These are phyloP conservation scores for Fusarium sp. DNA, from an alignment of 2,329 filamentous ascomycete genomes.

Conservation along the genomic window DNA sequence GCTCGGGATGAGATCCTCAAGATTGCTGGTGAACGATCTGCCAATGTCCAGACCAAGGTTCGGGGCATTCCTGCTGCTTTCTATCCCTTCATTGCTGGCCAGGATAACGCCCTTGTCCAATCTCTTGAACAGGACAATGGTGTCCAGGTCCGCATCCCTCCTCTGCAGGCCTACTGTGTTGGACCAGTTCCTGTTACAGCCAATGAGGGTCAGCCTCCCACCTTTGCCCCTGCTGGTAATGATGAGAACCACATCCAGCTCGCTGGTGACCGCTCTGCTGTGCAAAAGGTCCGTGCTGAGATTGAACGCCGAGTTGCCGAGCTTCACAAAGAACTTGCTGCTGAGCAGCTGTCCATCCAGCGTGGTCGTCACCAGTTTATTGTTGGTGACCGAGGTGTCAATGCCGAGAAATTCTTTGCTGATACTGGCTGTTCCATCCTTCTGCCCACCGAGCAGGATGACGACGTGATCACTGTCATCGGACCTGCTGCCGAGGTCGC, in stretches of 20 bases:
- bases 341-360: slow-evolving; percentile 85
- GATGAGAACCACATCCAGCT: slow-evolving; percentile 84
- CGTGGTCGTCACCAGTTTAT: slow-evolving; percentile 95
- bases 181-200: slow-evolving; percentile 75
- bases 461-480: slow-evolving; percentile 86
- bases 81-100: slow-evolving; percentile 93
- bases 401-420: slow-evolving; percentile 86
- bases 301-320: slow-evolving; percentile 84
- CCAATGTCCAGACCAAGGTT: slow-evolving; percentile 84
- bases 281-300: slow-evolving; percentile 82
- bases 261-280: slow-evolving; percentile 85
- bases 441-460: slow-evolving; percentile 81
- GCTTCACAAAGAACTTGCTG: slow-evolving; percentile 79
- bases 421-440: slow-evolving; percentile 93
- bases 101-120: slow-evolving; percentile 75
- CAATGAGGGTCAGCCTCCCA: slow-evolving; percentile 72
- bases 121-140: slow-evolving; percentile 82
- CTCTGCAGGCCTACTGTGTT: slow-evolving; percentile 81
- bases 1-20: slow-evolving; percentile 86
- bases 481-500: slow-evolving; percentile 82
- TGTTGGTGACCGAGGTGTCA: slow-evolving; percentile 83
- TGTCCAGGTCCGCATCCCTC: slow-evolving; percentile 84
- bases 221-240: slow-evolving; percentile 77
- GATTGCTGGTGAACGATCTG: slow-evolving; percentile 88
- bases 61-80: slow-evolving; percentile 90